Base-by-base conservation (phyloP, 805 yeast species). In the Candida arabinofermentans region DNA sequence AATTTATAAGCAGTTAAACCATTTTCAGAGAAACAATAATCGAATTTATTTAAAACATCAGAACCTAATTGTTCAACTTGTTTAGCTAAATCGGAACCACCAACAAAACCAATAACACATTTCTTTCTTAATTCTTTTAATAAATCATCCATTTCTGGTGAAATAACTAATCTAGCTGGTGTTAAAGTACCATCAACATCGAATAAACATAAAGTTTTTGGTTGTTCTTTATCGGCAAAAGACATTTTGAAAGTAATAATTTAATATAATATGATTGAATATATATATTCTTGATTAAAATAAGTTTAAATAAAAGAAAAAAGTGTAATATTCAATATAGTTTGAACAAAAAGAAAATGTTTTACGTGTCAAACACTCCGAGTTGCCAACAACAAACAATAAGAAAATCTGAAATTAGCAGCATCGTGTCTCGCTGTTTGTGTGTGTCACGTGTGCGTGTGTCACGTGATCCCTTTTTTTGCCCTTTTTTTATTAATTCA, bases 161-260 rank as follows among this genome's bases (percentile, higher is more conserved):
- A 80, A 55, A 85, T 69, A 30, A 37, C 43, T 41, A 64, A 51
- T 75, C 99, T 88, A 42, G 99, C 98, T 54, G 98, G 99, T 32
- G 98, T 91, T 67, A 93, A 77, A 43, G 99, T 93, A 53, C 97
- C 99, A 65, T 93, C 99, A 54, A 93, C 99, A 61, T 93, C 99
- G 70, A 93, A 93, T 52, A 93, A 80, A 54, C 87, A 95, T 59
- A 93, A 74, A 50, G 87, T 84, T 57, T 87, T 83, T 62, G 95
- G 95, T 54, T 82, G 74, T 71, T 86, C 85, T 67, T 80, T 82
- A 62, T 84, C 70, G 30, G 87, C 67, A 61, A 84, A 86, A 19
- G 64, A 56, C 66, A 59, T 62, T 27, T 18, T 44, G 9, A 26
- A 10, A n/a, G n/a, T n/a, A n/a, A n/a, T n/a, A n/a, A n/a, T n/a